These are phyloP conservation scores for Penicillium sp. DNA, from an alignment of 2,329 filamentous ascomycete species.

Conservation along the genomic window DNA sequence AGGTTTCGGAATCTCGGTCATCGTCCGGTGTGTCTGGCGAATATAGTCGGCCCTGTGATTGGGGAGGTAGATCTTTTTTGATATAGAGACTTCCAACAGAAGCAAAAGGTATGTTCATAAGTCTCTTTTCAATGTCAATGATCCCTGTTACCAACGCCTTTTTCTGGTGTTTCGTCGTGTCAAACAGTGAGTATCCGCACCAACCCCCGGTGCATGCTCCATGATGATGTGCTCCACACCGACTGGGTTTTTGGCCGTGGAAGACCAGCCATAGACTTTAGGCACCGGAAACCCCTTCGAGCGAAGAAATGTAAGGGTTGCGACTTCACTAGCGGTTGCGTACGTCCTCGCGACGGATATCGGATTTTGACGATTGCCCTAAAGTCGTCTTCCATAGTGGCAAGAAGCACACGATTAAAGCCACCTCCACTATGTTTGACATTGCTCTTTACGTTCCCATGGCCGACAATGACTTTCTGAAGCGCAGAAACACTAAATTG, in stretches of 20 bases:
- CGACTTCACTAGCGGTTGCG: constrained; percentile 26
- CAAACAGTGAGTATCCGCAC: constrained; percentile 18
- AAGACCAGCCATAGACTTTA: constrained; percentile 23
- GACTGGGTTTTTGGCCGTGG: constrained; percentile 20
- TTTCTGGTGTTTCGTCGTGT: constrained; percentile 17
- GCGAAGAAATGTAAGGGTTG: constrained; percentile 22
- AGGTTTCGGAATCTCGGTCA: constrained; percentile 14
- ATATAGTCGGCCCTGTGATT: constrained; percentile 17
- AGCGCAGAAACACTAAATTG: constrained; percentile 15
- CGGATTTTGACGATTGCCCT: constrained; percentile 22
- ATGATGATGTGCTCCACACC: constrained; percentile 33
- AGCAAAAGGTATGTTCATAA: constrained; percentile 19
- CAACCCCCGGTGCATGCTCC: constrained; percentile 27
- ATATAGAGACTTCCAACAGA: constrained; percentile 20
- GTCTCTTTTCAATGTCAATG: constrained; percentile 20
- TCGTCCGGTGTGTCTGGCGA: constrained; percentile 1
- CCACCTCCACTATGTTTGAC: constrained; percentile 17
- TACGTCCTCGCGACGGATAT: constrained; percentile 19
- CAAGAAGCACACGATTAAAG: constrained; percentile 23
- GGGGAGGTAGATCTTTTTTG: constrained; percentile 12
- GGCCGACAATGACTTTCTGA: constrained; percentile 7
- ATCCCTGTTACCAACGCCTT: constrained; percentile 16
- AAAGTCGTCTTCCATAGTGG: constrained; percentile 24
- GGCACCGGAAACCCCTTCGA: constrained; percentile 20
- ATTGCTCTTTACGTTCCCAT: constrained; percentile 8